Evolutionary conservation across 176 grass and related monocot species (phyloP).

Genomic region (Oryza meridionalis): DNA sequence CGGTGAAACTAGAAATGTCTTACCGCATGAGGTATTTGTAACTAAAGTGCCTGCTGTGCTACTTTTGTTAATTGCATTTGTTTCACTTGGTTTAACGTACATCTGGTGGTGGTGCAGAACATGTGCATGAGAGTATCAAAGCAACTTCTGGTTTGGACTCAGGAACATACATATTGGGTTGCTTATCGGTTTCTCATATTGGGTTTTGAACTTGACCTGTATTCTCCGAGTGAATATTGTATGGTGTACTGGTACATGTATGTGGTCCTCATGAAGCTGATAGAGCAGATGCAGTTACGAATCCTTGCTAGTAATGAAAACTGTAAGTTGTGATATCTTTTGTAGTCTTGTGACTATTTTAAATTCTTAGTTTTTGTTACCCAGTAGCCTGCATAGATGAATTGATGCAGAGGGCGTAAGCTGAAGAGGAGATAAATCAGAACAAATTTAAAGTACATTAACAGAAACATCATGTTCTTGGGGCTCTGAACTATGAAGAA

Average conservation of each 20-base stretch:
- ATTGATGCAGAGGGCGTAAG: neutral
- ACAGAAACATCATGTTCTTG: neutral
- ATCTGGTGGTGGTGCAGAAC: constrained; percentile 57
- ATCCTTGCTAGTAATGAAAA: constrained; percentile 69
- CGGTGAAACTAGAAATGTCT: constrained; percentile 65
- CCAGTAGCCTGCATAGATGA: neutral
- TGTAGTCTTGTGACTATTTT: constrained; percentile 22
- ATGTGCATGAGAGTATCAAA: constrained; percentile 92
- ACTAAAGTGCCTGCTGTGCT: constrained; percentile 12
- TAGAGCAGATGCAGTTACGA: constrained; percentile 84
- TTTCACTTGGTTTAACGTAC: constrained; percentile 29
- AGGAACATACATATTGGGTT: constrained; percentile 87
- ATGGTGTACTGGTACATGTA: constrained; percentile 99
- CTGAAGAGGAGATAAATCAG: neutral
- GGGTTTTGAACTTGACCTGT: constrained; percentile 94
- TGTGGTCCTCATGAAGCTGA: constrained; percentile 68
- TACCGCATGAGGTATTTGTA: constrained; percentile 63
- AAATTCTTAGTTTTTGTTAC: constrained; percentile 1
- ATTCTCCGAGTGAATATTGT: constrained; percentile 78
- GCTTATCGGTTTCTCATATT: constrained; percentile 90
- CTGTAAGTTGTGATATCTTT: constrained; percentile 55
- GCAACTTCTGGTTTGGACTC: constrained; percentile 85
- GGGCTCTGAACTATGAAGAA: neutral
- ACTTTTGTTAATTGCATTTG: constrained; percentile 22
- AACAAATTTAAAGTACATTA: constrained; percentile 10